A percentile compares a stretch with the other conserved stretches of the same genome.
Conservation (phyloP, 345 rosid species). For the Noccaea caerulescens region DNA sequence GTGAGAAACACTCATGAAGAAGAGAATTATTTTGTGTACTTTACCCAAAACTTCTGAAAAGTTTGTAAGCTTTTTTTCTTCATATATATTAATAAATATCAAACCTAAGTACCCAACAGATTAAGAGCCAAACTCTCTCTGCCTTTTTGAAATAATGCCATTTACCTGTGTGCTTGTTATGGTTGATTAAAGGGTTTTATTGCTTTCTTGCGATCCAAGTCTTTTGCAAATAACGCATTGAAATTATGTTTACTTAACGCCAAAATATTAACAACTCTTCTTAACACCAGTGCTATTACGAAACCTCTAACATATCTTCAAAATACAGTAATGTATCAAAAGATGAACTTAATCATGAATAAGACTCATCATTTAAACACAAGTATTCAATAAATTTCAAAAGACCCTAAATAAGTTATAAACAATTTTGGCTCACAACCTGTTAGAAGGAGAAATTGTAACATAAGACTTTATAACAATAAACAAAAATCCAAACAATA, state of each 20-base stretch:
- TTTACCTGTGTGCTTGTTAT: conserved; percentile 1
- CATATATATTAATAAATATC: not conserved
- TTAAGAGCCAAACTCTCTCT: conserved; percentile 23
- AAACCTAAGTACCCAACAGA: conserved; percentile 1
- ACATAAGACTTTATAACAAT: not conserved
- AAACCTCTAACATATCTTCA: not conserved
- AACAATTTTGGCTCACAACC: conserved; percentile 8
- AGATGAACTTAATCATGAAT: conserved; percentile 1
- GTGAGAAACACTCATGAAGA: conserved; percentile 27
- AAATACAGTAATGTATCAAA: not conserved
- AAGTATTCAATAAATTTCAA: conserved; percentile 20
- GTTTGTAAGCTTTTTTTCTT: not conserved
- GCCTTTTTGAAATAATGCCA: not conserved
- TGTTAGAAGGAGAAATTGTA: conserved; percentile 9
- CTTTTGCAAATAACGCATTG: not conserved
- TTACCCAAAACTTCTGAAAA: conserved; percentile 6
- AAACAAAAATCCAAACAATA: conserved; percentile 6
- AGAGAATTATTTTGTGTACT: conserved; percentile 20
- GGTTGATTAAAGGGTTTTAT: conserved; percentile 1
- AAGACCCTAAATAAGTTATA: conserved; percentile 15
- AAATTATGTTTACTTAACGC: not conserved
- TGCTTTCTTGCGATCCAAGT: conserved; percentile 41
- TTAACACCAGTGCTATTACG: not conserved
- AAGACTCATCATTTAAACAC: conserved; percentile 12
- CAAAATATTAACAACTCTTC: too few species aligned